A percentile compares a stretch with the other conserved stretches of the same genome.
Conservation (phyloP, 2,329 filamentous ascomycete species). For the Fusarium chlamydosporum region DNA sequence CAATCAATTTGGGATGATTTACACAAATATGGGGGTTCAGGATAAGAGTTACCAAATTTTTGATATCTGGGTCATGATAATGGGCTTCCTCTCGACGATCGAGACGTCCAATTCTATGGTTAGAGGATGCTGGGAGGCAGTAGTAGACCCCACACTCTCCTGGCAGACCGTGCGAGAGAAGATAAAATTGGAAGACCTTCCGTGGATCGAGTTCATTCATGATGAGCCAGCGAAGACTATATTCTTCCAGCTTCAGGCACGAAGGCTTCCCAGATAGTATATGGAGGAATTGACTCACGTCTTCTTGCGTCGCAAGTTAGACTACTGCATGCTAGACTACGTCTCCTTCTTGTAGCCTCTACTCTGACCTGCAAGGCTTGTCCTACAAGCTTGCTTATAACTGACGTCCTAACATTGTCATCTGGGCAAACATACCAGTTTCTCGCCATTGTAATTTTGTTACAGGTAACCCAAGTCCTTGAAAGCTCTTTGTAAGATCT, state of each 20-base stretch:
- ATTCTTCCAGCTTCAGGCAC: background rate
- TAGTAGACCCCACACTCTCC: accelerated
- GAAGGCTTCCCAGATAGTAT: accelerated
- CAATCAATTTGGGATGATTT: background rate
- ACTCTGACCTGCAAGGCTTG: no score
- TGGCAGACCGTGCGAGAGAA: accelerated
- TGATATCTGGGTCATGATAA: background rate
- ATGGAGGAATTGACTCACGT: accelerated
- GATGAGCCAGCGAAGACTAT: accelerated
- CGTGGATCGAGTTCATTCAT: background rate
- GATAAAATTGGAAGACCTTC: accelerated
- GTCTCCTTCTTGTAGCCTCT: background rate
- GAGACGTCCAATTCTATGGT: accelerated
- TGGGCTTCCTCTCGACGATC: background rate
- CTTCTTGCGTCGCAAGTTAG: background rate
- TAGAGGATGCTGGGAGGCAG: accelerated
- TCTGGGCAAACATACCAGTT: no score
- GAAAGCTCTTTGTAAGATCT: slow-evolving; percentile 56
- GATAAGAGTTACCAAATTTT: accelerated
- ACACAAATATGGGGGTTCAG: accelerated
- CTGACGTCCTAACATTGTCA: background rate
- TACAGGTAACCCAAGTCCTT: slow-evolving; percentile 42
- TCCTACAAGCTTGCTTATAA: accelerated
- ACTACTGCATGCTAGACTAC: no score
- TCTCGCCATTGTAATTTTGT: no score